Conservation (phyloP, 257 asterid genomes). For the Parsonsia alboflavescens region DNA sequence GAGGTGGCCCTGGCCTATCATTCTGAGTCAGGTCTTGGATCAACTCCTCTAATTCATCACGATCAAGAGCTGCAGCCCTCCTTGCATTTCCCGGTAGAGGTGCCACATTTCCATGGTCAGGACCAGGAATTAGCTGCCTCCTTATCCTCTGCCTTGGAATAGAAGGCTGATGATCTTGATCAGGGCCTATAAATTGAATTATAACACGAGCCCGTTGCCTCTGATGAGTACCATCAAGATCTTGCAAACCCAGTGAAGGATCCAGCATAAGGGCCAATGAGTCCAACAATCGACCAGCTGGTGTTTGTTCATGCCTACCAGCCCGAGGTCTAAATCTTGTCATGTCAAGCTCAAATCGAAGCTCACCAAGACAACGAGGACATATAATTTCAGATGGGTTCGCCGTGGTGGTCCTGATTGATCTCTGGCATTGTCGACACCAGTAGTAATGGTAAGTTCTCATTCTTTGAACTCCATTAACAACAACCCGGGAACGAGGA, state of each 20-base stretch:
- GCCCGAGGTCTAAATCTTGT: slow-evolving; percentile 43
- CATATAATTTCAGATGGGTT: slow-evolving; percentile 64
- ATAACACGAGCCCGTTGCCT: slow-evolving; percentile 38
- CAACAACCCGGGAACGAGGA: slow-evolving; percentile 41
- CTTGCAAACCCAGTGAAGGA: slow-evolving; percentile 25
- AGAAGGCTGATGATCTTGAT: slow-evolving; percentile 23
- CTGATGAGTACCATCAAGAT: slow-evolving; percentile 1
- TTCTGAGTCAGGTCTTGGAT: slow-evolving; percentile 36
- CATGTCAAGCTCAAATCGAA: slow-evolving; percentile 55
- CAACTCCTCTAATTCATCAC: slow-evolving; percentile 16
- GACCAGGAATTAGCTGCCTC: slow-evolving; percentile 19
- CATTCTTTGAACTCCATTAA: slow-evolving; percentile 57
- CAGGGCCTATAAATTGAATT: slow-evolving; percentile 59
- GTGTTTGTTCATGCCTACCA: slow-evolving; percentile 31
- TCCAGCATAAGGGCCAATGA: slow-evolving; percentile 44
- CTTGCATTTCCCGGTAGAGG: neutral
- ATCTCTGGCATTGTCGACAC: slow-evolving; percentile 69
- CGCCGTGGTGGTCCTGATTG: slow-evolving; percentile 61
- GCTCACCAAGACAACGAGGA: slow-evolving; percentile 56
- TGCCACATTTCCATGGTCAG: slow-evolving; percentile 9
- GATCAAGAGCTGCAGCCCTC: slow-evolving; percentile 1
- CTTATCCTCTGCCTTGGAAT: slow-evolving; percentile 17
- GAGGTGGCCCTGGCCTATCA: slow-evolving; percentile 42
- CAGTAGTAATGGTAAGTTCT: slow-evolving; percentile 81
- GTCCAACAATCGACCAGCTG: slow-evolving; percentile 41